phyloP scores from a whole-genome alignment of 805 yeast genomes.

The Yarrowia yakushimensis region DNA sequence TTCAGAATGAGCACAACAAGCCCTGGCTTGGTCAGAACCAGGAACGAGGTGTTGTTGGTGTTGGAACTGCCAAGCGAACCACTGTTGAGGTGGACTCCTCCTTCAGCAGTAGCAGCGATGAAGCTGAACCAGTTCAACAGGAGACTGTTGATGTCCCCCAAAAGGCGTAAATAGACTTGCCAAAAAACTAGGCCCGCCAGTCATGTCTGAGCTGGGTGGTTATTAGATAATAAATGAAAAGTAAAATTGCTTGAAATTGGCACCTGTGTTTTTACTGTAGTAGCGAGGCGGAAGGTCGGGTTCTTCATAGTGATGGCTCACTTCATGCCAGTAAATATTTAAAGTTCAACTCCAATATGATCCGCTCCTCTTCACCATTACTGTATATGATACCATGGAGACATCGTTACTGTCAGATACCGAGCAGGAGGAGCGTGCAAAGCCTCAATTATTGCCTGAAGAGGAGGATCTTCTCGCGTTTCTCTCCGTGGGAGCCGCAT shows the following conservation, averaged over 20 bases:
- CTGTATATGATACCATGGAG: background rate
- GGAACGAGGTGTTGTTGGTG: conserved; percentile 33
- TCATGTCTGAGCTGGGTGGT: conserved; percentile 1
- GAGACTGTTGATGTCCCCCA: background rate
- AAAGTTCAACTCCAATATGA: background rate
- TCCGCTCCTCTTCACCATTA: background rate
- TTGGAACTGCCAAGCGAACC: conserved; percentile 34
- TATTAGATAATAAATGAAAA: background rate
- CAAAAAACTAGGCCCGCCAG: background rate
- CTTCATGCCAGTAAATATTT: no score
- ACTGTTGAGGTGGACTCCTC: conserved; percentile 4
- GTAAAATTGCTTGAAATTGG: no score
- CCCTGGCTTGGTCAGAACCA: conserved; percentile 43
- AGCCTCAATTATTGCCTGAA: background rate
- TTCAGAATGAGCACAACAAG: conserved; percentile 42
- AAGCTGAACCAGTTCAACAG: background rate
- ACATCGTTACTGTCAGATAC: background rate
- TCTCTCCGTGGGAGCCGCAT: background rate
- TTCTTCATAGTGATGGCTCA: no score
- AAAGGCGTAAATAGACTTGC: background rate
- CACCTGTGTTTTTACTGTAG: no score
- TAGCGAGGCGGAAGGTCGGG: no score
- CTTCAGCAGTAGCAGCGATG: conserved; percentile 10
- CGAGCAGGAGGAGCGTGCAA: background rate
- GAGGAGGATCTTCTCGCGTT: background rate